A percentile compares a stretch with the other conserved stretches of the same genome.
phyloP scores from a whole-genome alignment of 768 basidiomycete species.

The Tulasnella sp. region DNA sequence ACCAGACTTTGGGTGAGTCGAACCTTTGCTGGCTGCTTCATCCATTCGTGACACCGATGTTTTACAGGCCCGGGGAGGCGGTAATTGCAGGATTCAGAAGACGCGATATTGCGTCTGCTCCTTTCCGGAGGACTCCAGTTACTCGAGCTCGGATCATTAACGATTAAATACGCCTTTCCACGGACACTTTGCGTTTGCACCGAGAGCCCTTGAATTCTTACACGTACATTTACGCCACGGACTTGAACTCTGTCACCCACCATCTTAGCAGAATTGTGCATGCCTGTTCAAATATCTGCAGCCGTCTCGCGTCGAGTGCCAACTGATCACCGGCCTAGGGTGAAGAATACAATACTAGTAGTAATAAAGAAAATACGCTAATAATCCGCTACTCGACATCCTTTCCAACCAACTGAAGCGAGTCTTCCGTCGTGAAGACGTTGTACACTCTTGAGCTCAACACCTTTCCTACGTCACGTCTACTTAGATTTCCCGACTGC shows the following conservation, averaged over 20 bases:
- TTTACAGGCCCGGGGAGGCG: neutral
- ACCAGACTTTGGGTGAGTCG: conserved; percentile 27
- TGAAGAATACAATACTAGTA: too few relatives aligned
- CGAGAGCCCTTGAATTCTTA: too few relatives aligned
- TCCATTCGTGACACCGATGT: neutral
- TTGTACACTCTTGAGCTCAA: neutral
- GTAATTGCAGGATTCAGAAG: neutral
- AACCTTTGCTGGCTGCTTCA: neutral
- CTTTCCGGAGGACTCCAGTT: neutral
- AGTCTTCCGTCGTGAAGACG: conserved; percentile 6
- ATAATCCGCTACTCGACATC: neutral
- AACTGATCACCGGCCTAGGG: too few relatives aligned
- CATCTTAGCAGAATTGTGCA: too few relatives aligned
- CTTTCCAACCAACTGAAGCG: conserved; percentile 8
- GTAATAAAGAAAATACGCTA: too few relatives aligned
- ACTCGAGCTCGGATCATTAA: neutral
- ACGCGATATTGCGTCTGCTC: neutral
- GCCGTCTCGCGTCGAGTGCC: too few relatives aligned
- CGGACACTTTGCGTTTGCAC: too few relatives aligned
- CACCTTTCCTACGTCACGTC: neutral
- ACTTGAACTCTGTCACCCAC: too few relatives aligned
- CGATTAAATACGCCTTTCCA: neutral
- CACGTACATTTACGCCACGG: too few relatives aligned
- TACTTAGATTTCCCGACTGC: neutral
- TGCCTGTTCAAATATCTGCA: too few relatives aligned